Conservation (phyloP, 257 asterid genomes). For the Plectranthus barbatus region DNA sequence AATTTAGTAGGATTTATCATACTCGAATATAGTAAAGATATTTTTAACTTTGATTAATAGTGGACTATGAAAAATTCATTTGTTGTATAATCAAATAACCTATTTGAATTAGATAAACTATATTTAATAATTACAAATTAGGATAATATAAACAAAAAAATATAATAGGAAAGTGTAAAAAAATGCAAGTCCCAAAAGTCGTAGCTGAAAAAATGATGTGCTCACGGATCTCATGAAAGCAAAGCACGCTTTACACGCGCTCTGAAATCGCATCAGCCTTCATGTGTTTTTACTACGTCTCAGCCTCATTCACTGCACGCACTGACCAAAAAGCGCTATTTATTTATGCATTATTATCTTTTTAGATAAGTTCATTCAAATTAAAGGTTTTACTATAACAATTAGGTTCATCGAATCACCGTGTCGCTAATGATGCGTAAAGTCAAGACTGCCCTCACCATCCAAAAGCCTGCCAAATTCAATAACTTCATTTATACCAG, state of each 20-base stretch:
- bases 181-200: too few species aligned
- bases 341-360: too few species aligned
- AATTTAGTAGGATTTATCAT: too few species aligned
- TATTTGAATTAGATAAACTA: too few species aligned
- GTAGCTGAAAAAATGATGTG: not conserved
- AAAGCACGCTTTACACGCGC: conserved; percentile 30
- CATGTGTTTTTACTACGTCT: conserved; percentile 4
- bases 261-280: conserved; percentile 20
- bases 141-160: too few species aligned
- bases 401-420: conserved; percentile 23
- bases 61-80: too few species aligned
- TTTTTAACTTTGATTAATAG: too few species aligned
- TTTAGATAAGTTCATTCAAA: too few species aligned
- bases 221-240: conserved; percentile 23
- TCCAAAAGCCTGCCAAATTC: conserved; percentile 20
- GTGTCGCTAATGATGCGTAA: conserved; percentile 1
- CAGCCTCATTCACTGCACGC: conserved; percentile 15
- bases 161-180: too few species aligned
- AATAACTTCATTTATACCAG: not conserved
- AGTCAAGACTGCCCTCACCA: conserved; percentile 25
- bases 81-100: too few species aligned
- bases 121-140: too few species aligned
- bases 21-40: too few species aligned
- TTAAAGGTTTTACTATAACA: conserved; percentile 15
- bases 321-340: conserved; percentile 20